Conservation (phyloP, 2,329 filamentous ascomycete genomes). For the Aspergillus proliferans region DNA sequence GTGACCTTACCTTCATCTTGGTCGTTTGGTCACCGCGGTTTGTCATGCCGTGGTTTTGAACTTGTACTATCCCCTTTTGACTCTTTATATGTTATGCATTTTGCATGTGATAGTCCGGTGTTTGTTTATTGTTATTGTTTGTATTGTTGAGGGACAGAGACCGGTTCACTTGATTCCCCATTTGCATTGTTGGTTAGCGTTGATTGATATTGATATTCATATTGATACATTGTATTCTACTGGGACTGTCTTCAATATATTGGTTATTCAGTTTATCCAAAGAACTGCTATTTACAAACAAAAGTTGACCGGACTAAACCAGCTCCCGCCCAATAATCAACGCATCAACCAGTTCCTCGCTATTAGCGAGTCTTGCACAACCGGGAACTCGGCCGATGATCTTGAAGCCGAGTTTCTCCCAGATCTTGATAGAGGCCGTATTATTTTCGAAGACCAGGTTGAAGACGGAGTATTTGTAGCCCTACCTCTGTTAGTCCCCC, state of each 20-base stretch:
- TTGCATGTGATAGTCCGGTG: constrained; percentile 5
- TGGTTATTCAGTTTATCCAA: background rate
- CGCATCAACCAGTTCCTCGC: constrained; percentile 33
- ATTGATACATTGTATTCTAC: constrained; percentile 3
- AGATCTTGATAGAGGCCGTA: constrained; percentile 32
- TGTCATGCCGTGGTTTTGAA: constrained; percentile 6
- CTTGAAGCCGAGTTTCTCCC: constrained; percentile 33
- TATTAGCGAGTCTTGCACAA: constrained; percentile 30
- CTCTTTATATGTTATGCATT: constrained; percentile 10
- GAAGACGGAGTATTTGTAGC: constrained; percentile 38
- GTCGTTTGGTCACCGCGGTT: constrained; percentile 6
- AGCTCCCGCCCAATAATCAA: constrained; percentile 33
- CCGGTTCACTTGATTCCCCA: constrained; percentile 14
- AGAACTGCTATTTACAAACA: background rate
- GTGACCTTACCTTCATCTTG: constrained; percentile 11
- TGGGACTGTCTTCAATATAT: constrained; percentile 2
- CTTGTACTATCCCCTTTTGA: constrained; percentile 2
- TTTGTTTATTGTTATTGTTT: constrained; percentile 10
- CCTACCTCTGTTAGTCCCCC: constrained; percentile 15
- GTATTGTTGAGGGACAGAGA: constrained; percentile 11
- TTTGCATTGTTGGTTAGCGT: constrained; percentile 11
- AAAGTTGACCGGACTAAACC: constrained; percentile 3
- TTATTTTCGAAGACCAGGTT: constrained; percentile 38
- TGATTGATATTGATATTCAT: background rate
- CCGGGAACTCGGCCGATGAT: constrained; percentile 34